Evolutionary conservation across 169 alveolate species (phyloP).

Genomic region (Plasmodium knowlesi): DNA sequence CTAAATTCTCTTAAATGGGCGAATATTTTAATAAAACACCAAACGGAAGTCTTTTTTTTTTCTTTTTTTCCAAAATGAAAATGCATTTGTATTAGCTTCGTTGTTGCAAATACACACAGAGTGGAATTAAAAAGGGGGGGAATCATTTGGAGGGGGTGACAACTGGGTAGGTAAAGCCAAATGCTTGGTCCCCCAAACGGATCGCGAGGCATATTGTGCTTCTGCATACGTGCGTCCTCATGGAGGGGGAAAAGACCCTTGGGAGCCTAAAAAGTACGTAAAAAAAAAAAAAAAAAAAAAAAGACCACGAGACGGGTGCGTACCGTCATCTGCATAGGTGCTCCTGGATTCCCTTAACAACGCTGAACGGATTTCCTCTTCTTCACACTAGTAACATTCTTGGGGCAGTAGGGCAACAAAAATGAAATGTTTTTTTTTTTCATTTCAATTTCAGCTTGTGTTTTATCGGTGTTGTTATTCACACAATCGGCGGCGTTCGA

Average conservation of each 20-base stretch:
- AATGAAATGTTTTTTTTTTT: conserved; percentile 31
- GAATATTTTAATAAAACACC: not conserved
- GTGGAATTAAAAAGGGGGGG: not conserved
- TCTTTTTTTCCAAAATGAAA: not conserved
- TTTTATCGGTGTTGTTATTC: not conserved
- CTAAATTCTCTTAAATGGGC: not conserved
- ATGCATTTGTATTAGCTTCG: not conserved
- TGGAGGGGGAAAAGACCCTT: not conserved
- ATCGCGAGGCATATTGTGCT: not conserved
- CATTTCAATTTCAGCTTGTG: not conserved
- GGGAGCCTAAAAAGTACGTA: not conserved
- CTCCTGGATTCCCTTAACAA: conserved; percentile 11
- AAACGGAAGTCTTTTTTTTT: not conserved
- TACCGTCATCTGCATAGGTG: not conserved
- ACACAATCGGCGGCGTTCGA: not conserved
- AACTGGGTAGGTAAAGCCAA: not conserved
- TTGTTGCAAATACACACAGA: not conserved
- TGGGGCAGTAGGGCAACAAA: conserved; percentile 66
- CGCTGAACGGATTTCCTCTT: conserved; percentile 43
- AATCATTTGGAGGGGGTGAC: not conserved
- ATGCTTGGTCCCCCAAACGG: too few species aligned
- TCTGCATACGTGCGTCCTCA: not conserved
- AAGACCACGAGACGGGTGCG: not conserved
- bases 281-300: not conserved
- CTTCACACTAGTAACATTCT: conserved; percentile 62